Percentiles rank a stretch among this genome's conserved stretches.
phyloP scores from a whole-genome alignment of 1,284 basidiomycete species.

The Ganoderma multipileum region DNA sequence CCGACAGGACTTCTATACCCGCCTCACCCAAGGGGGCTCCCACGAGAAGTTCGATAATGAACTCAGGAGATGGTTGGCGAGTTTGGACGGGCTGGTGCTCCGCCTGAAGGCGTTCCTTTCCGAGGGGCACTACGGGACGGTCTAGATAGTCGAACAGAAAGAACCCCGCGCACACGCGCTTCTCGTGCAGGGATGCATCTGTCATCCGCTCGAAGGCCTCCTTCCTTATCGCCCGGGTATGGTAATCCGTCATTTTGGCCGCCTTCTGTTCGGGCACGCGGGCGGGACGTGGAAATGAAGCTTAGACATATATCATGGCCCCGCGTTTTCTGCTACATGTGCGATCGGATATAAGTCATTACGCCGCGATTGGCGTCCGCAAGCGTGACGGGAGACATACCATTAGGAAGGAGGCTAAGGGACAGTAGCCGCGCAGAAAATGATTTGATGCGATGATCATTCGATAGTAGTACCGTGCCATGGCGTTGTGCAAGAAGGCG shows the following conservation, averaged over 20 bases:
- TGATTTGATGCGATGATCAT: constrained; percentile 28
- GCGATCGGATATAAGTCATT: constrained; percentile 31
- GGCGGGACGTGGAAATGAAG: constrained; percentile 22
- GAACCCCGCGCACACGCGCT: constrained; percentile 1
- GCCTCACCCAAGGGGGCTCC: constrained; percentile 85
- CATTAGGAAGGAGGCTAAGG: constrained; percentile 22
- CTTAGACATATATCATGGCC: neutral
- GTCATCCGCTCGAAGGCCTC: neutral
- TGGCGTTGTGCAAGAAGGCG: constrained; percentile 11
- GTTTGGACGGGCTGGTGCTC: constrained; percentile 75
- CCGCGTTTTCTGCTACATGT: constrained; percentile 6
- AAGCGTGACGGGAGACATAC: constrained; percentile 1
- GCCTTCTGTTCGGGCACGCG: constrained; percentile 28
- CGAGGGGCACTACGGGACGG: constrained; percentile 69
- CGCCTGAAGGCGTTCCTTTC: constrained; percentile 75
- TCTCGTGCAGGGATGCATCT: constrained; percentile 7
- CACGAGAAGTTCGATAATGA: constrained; percentile 78
- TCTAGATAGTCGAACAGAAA: constrained; percentile 39
- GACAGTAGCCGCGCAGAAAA: constrained; percentile 18
- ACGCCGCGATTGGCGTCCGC: constrained; percentile 25
- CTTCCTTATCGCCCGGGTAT: constrained; percentile 23
- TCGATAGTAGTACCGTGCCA: constrained; percentile 9
- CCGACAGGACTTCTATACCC: constrained; percentile 85
- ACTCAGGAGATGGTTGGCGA: constrained; percentile 82
- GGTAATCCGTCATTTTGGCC: constrained; percentile 13